Evolutionary conservation across 164 flowering plant genomes (phyloP).

Genomic region (Liriodendron chinense): DNA sequence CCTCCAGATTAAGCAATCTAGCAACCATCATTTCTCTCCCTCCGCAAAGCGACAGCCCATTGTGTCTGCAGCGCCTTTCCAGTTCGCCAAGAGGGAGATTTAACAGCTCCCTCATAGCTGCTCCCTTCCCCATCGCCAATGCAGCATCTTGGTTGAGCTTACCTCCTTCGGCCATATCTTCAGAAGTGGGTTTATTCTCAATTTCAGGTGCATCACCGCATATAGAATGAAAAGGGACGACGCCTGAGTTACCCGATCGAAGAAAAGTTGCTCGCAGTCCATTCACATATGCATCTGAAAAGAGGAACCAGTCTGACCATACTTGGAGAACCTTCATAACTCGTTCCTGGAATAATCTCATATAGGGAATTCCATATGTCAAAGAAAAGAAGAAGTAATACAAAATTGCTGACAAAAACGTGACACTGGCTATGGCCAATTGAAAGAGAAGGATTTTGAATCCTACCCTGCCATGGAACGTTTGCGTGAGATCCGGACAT

Average conservation of each 20-base stretch:
- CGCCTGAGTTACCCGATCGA: conserved; percentile 86
- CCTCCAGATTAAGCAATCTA: conserved; percentile 89
- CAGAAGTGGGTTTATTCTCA: conserved; percentile 49
- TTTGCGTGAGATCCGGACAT: background rate
- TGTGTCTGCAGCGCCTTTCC: conserved; percentile 95
- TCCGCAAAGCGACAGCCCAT: conserved; percentile 95
- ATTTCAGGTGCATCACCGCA: conserved; percentile 90
- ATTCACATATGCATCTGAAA: conserved; percentile 97
- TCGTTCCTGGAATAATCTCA: conserved; percentile 60
- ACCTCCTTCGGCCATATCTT: conserved; percentile 41
- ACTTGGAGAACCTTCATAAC: conserved; percentile 97
- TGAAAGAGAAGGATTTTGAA: background rate
- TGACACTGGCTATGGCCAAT: background rate
- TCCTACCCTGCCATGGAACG: background rate
- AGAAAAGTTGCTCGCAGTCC: conserved; percentile 95
- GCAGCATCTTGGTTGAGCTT: conserved; percentile 79
- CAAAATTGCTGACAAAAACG: background rate
- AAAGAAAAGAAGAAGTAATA: background rate
- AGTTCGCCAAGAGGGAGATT: conserved; percentile 85
- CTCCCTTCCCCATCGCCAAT: conserved; percentile 94
- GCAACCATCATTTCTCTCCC: conserved; percentile 98
- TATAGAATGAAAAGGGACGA: conserved; percentile 79
- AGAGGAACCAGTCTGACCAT: conserved; percentile 99
- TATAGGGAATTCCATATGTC: background rate
- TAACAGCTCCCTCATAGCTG: conserved; percentile 77